phyloP scores from a whole-genome alignment of 768 basidiomycete species.

The Lactarius deliciosus region DNA sequence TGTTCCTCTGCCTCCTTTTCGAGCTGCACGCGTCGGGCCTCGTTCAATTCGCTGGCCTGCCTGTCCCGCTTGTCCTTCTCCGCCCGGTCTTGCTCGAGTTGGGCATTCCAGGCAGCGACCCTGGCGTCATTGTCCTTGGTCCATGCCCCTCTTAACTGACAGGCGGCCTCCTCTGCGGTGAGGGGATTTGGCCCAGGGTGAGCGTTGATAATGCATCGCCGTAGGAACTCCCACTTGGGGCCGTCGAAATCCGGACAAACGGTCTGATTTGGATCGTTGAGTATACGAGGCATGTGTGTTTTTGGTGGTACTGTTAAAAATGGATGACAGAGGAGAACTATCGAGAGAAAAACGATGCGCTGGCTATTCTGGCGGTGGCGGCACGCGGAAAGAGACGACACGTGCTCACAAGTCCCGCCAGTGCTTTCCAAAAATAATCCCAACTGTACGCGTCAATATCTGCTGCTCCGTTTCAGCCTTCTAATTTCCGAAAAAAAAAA shows the following conservation, averaged over 20 bases:
- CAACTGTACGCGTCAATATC: too few species aligned
- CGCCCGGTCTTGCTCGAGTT: neutral
- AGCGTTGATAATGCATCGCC: neutral
- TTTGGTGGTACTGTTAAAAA: neutral
- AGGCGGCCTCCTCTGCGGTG: neutral
- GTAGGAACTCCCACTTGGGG: slow-evolving; percentile 2
- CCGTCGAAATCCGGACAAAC: neutral
- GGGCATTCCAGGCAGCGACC: neutral
- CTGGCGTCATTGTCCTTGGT: neutral
- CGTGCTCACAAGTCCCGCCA: too few species aligned
- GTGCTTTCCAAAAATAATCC: too few species aligned
- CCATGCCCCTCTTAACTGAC: neutral
- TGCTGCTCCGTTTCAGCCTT: too few species aligned
- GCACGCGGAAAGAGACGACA: too few species aligned
- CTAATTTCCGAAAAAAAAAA: too few species aligned
- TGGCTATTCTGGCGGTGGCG: neutral
- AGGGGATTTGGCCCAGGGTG: neutral
- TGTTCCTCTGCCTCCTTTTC: neutral
- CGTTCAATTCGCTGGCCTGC: neutral
- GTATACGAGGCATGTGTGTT: neutral
- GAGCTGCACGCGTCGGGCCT: neutral
- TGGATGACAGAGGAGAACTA: neutral
- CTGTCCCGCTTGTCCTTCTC: neutral
- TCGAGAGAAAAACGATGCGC: neutral
- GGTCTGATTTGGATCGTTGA: neutral